These are phyloP conservation scores for Westerdykella sp. DNA, from an alignment of 2,329 filamentous ascomycete species.

Conservation along the genomic window DNA sequence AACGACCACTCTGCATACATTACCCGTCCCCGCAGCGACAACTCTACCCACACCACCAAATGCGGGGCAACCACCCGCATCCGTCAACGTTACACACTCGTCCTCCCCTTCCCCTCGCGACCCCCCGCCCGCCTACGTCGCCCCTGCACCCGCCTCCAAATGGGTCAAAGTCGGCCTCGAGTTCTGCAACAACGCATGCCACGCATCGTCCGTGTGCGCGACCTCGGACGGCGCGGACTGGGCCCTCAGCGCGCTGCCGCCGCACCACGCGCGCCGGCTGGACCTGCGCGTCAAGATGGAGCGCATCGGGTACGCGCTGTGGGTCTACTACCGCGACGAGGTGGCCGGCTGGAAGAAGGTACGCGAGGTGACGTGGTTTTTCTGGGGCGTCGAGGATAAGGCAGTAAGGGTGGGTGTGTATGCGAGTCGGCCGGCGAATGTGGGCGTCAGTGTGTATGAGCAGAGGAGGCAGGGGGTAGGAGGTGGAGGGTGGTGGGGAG, in stretches of 20 bases:
- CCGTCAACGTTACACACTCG: slow-evolving; percentile 10
- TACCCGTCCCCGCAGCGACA: slow-evolving; percentile 6
- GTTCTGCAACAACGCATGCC: slow-evolving; percentile 49
- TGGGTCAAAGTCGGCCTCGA: slow-evolving; percentile 58
- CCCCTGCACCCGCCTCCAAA: slow-evolving; percentile 45
- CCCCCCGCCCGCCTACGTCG: slow-evolving; percentile 31
- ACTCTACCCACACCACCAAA: slow-evolving; percentile 1
- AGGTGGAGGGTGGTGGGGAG: slow-evolving; percentile 6
- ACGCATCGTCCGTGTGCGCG: slow-evolving; percentile 53
- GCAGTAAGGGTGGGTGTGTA: slow-evolving; percentile 54
- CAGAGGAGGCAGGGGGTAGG: slow-evolving; percentile 21
- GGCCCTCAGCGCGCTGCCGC: slow-evolving; percentile 46
- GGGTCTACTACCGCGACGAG: slow-evolving; percentile 51
- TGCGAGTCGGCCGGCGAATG: slow-evolving; percentile 50
- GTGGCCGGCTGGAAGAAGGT: slow-evolving; percentile 50
- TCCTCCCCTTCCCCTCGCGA: slow-evolving; percentile 1
- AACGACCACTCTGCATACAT: not conserved
- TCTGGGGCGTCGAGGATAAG: slow-evolving; percentile 55
- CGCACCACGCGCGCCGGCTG: slow-evolving; percentile 38
- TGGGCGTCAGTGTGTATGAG: slow-evolving; percentile 35
- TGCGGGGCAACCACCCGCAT: slow-evolving; percentile 11
- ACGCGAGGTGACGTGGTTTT: slow-evolving; percentile 56
- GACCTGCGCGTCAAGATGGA: slow-evolving; percentile 53
- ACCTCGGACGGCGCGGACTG: slow-evolving; percentile 54
- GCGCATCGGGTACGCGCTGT: slow-evolving; percentile 50